These are phyloP conservation scores for Neodidymelliopsis sp. DNA, from an alignment of 2,329 filamentous ascomycete genomes.

Conservation along the genomic window DNA sequence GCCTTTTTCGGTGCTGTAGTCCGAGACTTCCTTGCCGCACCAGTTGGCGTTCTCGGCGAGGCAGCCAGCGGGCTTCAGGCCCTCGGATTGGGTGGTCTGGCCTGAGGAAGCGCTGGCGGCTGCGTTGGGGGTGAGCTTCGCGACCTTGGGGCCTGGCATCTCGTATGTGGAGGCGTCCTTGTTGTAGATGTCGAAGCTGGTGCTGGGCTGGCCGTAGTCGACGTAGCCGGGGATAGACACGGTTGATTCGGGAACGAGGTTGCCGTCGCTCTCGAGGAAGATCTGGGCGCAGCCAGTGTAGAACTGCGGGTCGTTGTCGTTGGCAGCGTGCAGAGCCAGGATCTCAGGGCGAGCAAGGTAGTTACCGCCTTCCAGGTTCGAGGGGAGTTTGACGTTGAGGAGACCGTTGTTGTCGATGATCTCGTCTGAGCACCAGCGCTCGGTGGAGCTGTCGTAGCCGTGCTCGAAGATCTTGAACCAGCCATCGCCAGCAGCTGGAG, in stretches of 20 bases:
- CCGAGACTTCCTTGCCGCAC: constrained; percentile 69
- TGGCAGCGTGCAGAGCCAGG: constrained; percentile 71
- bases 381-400: constrained; percentile 68
- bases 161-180: constrained; percentile 52
- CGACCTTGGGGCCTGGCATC: constrained; percentile 66
- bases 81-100: constrained; percentile 53
- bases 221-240: constrained; percentile 74
- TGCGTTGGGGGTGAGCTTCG: constrained; percentile 50
- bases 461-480: constrained; percentile 83
- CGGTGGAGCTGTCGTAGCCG: constrained; percentile 64
- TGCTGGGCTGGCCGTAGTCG: constrained; percentile 59
- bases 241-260: constrained; percentile 59
- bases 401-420: constrained; percentile 70
- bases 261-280: constrained; percentile 63
- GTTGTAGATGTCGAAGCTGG: constrained; percentile 71
- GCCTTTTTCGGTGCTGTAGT: constrained; percentile 62
- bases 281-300: constrained; percentile 77
- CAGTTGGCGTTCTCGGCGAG: constrained; percentile 75
- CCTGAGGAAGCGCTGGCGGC: constrained; percentile 14
- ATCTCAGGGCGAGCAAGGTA: constrained; percentile 78
- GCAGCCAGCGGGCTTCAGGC: constrained; percentile 63
- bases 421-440: constrained; percentile 74
- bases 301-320: constrained; percentile 67
- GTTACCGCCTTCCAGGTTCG: constrained; percentile 67
- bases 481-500: constrained; percentile 61